Base-by-base conservation (phyloP, 2,329 filamentous ascomycete genomes). In the Verticillium zaregamsianum region DNA sequence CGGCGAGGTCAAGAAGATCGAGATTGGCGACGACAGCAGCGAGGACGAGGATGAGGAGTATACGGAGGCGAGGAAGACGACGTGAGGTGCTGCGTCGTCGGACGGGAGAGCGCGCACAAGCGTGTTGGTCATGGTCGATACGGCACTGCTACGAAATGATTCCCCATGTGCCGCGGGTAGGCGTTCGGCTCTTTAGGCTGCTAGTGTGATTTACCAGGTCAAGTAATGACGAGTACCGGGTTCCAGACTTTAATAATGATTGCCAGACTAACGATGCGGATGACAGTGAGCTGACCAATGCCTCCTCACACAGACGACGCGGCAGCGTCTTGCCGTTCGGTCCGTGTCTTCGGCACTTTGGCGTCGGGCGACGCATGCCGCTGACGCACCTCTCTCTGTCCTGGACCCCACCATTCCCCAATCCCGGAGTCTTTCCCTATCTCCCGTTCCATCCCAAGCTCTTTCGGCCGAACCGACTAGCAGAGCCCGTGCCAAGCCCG, bases 1-100 rank as follows among this genome's bases (percentile, higher is more conserved):
- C 65, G 73, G 72, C 14, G 63, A 64, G 23, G 64, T 62, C 55
- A 70, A 68, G 62, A 39, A 35, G 55, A 25, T 35, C 14, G 55
- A 57, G 55, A 67, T 68, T 65, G 68, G 72, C 60, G 66, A 73
- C 59, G 64, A 75, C 6, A 71, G 71, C 4, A 72, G 73, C 14
- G 72, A 73, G 33, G 78, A 77, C 20, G 79, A 79, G 57, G 77
- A 77, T 32, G 78, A 79, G 59, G 73, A 73, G 56, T 77, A 77
- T 55, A 76, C 77, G 15, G 77, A 79, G 66, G 77, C 75, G 62
- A 71, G 75, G 63, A 79, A 76, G 71, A 79, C 80, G 74, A 49
- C 45, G 45, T 49, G 33, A 35, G 33, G 3, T 11, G 6, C 28
- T 28, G 28, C 4, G 28, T 28, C 28, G 28, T 5, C 28, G 28